phyloP scores from a whole-genome alignment of 2,329 filamentous ascomycete species.

The Trichophaea hybrida region DNA sequence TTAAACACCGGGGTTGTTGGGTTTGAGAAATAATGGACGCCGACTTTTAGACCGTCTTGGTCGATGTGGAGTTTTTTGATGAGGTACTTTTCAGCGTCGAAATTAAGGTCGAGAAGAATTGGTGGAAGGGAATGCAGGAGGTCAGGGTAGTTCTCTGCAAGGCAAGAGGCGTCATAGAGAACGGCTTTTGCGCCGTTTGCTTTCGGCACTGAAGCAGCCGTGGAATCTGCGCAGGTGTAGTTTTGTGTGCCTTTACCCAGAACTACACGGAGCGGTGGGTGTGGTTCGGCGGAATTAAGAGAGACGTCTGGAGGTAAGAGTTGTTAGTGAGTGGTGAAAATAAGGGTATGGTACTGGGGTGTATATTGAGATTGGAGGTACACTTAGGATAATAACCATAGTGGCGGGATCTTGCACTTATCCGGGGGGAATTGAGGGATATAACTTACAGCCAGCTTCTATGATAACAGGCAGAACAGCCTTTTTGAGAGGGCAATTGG shows the following conservation, averaged over 20 bases:
- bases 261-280: conserved; percentile 40
- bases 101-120: conserved; percentile 45
- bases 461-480: not conserved
- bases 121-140: conserved; percentile 45
- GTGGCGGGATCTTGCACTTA: not conserved
- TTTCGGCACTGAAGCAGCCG: conserved; percentile 47
- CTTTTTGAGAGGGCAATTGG: not conserved
- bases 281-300: conserved; percentile 8
- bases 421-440: not conserved
- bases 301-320: not conserved
- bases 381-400: no score
- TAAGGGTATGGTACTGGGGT: no score
- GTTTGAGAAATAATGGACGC: conserved; percentile 74
- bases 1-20: conserved; percentile 64
- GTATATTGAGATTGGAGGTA: not conserved
- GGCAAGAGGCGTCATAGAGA: conserved; percentile 77
- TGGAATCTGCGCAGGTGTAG: conserved; percentile 61
- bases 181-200: conserved; percentile 61
- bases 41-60: conserved; percentile 34
- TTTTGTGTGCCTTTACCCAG: conserved; percentile 84
- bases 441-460: not conserved
- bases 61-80: conserved; percentile 38
- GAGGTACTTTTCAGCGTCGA: conserved; percentile 39
- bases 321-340: no score
- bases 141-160: conserved; percentile 50